Evolutionary conservation across 495 filamentous ascomycete species (phyloP).

Genomic region (Hypoxylon fragiforme): DNA sequence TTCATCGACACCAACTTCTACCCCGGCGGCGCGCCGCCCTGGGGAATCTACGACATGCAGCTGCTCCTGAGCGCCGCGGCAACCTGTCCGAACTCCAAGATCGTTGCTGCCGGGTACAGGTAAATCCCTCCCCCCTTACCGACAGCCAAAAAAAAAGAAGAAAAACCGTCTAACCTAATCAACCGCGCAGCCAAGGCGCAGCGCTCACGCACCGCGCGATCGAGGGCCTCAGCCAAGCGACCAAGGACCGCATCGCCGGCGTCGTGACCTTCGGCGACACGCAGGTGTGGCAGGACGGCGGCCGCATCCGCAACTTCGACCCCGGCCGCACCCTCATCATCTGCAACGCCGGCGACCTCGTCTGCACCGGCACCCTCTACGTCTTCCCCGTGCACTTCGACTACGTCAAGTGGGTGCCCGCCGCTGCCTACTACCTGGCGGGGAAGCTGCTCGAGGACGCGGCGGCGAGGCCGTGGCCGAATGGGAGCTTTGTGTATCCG

Average conservation of each 20-base stretch:
- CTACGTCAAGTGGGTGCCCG: slow-evolving; percentile 45
- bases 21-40: slow-evolving; percentile 39
- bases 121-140: slow-evolving; percentile 5
- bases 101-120: slow-evolving; percentile 39
- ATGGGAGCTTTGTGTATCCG: slow-evolving; percentile 27
- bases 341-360: slow-evolving; percentile 55
- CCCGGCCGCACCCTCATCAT: slow-evolving; percentile 51
- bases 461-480: slow-evolving; percentile 26
- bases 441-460: slow-evolving; percentile 27
- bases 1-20: slow-evolving; percentile 44
- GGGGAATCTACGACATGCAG: slow-evolving; percentile 42
- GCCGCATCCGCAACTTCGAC: slow-evolving; percentile 49
- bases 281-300: slow-evolving; percentile 51
- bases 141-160: no score
- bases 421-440: slow-evolving; percentile 36
- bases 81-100: slow-evolving; percentile 35
- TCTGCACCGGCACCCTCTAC: slow-evolving; percentile 52
- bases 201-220: slow-evolving; percentile 54
- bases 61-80: slow-evolving; percentile 34
- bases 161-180: no score
- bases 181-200: slow-evolving; percentile 54
- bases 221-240: slow-evolving; percentile 40
- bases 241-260: slow-evolving; percentile 50
- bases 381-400: slow-evolving; percentile 51
- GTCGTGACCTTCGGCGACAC: slow-evolving; percentile 58